These are phyloP conservation scores for Russula ochroleuca DNA, from an alignment of 768 basidiomycete genomes.

Conservation along the genomic window DNA sequence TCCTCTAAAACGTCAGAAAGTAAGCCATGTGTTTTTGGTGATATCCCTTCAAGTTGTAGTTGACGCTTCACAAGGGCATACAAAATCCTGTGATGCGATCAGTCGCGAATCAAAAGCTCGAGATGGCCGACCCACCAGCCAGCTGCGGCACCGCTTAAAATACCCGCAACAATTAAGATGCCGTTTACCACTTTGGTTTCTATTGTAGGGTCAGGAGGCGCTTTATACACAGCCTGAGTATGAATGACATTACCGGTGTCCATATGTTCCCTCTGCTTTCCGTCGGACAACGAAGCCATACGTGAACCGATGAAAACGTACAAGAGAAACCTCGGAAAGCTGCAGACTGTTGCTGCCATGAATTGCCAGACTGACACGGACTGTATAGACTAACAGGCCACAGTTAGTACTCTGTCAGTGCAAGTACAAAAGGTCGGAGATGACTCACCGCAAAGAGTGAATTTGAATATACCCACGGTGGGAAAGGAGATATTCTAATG, in stretches of 20 bases:
- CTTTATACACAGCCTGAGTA: conserved; percentile 1
- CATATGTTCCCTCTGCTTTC: conserved; percentile 68
- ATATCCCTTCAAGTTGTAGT: conserved; percentile 45
- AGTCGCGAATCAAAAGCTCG: conserved; percentile 1
- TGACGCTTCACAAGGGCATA: conserved; percentile 58
- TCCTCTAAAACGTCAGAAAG: conserved; percentile 60
- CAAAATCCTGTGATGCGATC: conserved; percentile 48
- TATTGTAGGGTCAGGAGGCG: conserved; percentile 30
- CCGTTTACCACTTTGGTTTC: conserved; percentile 65
- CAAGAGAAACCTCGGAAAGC: conserved; percentile 66
- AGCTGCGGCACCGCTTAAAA: conserved; percentile 52
- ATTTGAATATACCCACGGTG: conserved; percentile 87
- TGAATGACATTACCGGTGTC: conserved; percentile 61
- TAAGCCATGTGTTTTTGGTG: conserved; percentile 48
- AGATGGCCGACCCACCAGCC: conserved; percentile 53
- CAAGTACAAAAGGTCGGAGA: conserved; percentile 1
- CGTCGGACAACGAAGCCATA: conserved; percentile 71
- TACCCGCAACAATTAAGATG: conserved; percentile 54
- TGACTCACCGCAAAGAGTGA: conserved; percentile 65
- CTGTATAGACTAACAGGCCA: conserved; percentile 54
- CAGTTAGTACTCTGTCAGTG: neutral
- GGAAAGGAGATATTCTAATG: conserved; percentile 76
- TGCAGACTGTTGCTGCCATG: conserved; percentile 61
- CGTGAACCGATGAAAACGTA: conserved; percentile 77
- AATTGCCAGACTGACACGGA: conserved; percentile 75